A percentile compares a stretch with the other conserved stretches of the same genome.
Conservation (phyloP, 106 monocot species). For the Ottelia alismoides region DNA sequence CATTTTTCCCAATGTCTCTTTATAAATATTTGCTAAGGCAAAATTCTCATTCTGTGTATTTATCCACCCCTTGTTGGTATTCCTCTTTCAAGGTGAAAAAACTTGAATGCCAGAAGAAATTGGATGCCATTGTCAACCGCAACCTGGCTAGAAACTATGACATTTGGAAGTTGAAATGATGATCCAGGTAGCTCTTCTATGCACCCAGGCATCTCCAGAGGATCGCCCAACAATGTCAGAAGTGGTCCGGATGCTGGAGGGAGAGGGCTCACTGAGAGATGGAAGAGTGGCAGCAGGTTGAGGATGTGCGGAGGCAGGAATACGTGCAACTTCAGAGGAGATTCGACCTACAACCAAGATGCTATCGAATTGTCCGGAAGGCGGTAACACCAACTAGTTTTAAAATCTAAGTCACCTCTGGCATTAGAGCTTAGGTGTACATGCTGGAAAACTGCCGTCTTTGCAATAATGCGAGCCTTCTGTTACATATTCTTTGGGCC, state of each 20-base stretch:
- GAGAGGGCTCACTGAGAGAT: slow-evolving; percentile 44
- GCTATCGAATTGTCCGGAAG: slow-evolving; percentile 47
- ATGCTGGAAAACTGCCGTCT: too few relatives aligned
- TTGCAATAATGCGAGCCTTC: too few relatives aligned
- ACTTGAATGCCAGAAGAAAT: slow-evolving; percentile 46
- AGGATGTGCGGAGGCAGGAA: slow-evolving; percentile 34
- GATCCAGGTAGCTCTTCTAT: too few relatives aligned
- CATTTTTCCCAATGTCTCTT: too few relatives aligned
- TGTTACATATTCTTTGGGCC: too few relatives aligned
- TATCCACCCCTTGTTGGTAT: too few relatives aligned
- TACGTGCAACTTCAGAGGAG: slow-evolving; percentile 40
- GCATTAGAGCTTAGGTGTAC: too few relatives aligned
- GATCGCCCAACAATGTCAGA: slow-evolving; percentile 58
- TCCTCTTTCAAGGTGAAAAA: slow-evolving; percentile 99
- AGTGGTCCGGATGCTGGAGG: slow-evolving; percentile 60
- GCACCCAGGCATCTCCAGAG: slow-evolving; percentile 44
- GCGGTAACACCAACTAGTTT: too few relatives aligned
- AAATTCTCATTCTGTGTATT: too few relatives aligned
- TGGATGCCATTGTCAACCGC: slow-evolving; percentile 52
- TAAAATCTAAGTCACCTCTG: too few relatives aligned
- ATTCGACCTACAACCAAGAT: slow-evolving; percentile 32
- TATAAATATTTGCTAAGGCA: too few relatives aligned
- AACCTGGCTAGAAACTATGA: slow-evolving; percentile 45
- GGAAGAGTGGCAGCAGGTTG: too few relatives aligned
- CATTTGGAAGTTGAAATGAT: slow-evolving; percentile 52